These are phyloP conservation scores for Ustilago xerochloae DNA, from an alignment of 1,284 basidiomycete genomes.

Conservation along the genomic window DNA sequence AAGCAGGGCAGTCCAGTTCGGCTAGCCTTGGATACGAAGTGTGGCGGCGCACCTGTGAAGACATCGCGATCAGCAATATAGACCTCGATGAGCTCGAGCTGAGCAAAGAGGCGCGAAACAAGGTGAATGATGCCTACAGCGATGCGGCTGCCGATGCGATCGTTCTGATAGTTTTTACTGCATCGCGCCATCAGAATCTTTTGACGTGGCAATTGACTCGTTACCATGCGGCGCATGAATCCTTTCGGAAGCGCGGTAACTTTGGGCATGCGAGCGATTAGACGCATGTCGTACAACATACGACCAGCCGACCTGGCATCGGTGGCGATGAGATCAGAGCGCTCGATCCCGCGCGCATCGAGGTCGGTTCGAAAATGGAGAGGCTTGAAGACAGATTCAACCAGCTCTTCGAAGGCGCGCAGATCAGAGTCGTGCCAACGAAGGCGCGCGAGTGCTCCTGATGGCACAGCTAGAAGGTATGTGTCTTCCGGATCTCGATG, in stretches of 20 bases:
- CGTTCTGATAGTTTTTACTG: slow-evolving; percentile 46
- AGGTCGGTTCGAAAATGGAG: slow-evolving; percentile 31
- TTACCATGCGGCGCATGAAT: slow-evolving; percentile 29
- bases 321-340: slow-evolving; percentile 28
- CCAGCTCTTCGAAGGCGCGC: slow-evolving; percentile 38
- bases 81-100: slow-evolving; percentile 30
- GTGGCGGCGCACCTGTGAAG: slow-evolving; percentile 25
- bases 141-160: slow-evolving; percentile 20
- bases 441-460: slow-evolving; percentile 20
- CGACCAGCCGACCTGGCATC: slow-evolving; percentile 25
- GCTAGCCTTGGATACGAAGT: slow-evolving; percentile 37
- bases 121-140: slow-evolving; percentile 18
- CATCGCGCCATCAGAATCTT: slow-evolving; percentile 23
- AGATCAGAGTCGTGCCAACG: slow-evolving; percentile 40
- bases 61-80: slow-evolving; percentile 34
- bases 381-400: slow-evolving; percentile 42
- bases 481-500: slow-evolving; percentile 30
- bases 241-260: slow-evolving; percentile 28
- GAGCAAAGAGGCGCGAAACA: slow-evolving; percentile 13
- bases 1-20: slow-evolving; percentile 36
- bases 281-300: slow-evolving; percentile 30
- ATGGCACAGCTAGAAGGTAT: slow-evolving; percentile 29
- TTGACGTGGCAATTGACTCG: slow-evolving; percentile 20
- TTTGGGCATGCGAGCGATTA: slow-evolving; percentile 27
- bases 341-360: slow-evolving; percentile 28